Base-by-base conservation (phyloP, 2,329 filamentous ascomycete species). In the Tolypocladium pustulatum region DNA sequence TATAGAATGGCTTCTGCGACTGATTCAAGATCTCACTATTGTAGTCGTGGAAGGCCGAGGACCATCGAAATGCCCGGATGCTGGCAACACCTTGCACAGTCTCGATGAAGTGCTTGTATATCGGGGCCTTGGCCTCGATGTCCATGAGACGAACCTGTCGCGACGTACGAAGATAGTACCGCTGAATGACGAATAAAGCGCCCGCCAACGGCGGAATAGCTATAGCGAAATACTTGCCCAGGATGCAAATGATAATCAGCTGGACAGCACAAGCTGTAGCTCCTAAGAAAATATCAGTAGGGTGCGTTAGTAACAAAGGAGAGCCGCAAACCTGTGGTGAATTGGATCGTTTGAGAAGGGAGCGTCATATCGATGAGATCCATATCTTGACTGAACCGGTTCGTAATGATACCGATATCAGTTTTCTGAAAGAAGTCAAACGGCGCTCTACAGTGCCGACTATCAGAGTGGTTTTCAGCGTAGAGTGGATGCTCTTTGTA, bases 191-290 rank as follows among this genome's bases (percentile, higher is more conserved):
- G 38, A 56, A 40, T 12, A 56, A 22, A 15, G 6, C 40, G n/a
- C 55, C 55, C 8, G 27, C 27, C n/a, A 56, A 12, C 12, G 22
- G 40, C 3, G 55, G 81, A n/a, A 82, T 71, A 0, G 72, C 73
- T 1, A 77, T 65, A 0, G 72, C 72, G 0, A 80, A 71, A 57
- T 75, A 75, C 46, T 72, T 75, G 8, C 81, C 75, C 15, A 57
- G 38, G 40, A 56, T 27, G 40, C 55, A 56, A 15, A 56, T 56
- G 55, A 56, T 43, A 40, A 56, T 49, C 17, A 56, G 30, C 32
- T 56, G 55, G 13, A 36, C 55, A 12, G n/a, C 25, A 30, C 4
- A 61, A 40, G 2, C 64, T 32, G 51, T 70, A 68, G 3, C 69
- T 55, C 17, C 40, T 49, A 8, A 1, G 22, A 5, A 10, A 32